A percentile compares a stretch with the other conserved stretches of the same genome.
Conservation (phyloP, 78 protist genomes). For the Goniomonas avonlea region DNA sequence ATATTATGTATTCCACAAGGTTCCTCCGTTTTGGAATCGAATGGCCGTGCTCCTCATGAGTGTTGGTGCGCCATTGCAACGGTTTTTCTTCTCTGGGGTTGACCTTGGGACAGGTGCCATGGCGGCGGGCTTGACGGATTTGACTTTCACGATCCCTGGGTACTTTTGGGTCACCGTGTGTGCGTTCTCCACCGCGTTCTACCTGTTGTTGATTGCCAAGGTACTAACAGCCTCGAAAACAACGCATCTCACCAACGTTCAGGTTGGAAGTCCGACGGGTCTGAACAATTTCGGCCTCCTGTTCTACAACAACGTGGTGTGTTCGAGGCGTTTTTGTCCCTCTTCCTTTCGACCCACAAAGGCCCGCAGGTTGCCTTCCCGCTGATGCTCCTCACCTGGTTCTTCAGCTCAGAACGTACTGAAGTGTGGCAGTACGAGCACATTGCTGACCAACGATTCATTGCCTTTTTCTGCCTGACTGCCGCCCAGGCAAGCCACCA, state of each 20-base stretch:
- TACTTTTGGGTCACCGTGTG: constrained; percentile 12
- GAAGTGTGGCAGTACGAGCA: neutral
- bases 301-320: constrained; percentile 15
- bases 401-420: neutral
- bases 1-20: neutral
- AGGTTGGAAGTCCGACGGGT: neutral
- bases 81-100: too few species aligned
- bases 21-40: neutral
- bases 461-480: neutral
- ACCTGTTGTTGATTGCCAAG: constrained; percentile 1
- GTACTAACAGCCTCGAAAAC: neutral
- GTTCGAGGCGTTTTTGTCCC: too few species aligned
- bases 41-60: neutral
- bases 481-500: neutral
- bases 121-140: neutral
- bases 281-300: neutral
- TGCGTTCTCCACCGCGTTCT: constrained; percentile 1
- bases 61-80: constrained; percentile 10
- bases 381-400: neutral
- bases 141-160: neutral
- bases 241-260: neutral
- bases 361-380: too few species aligned
- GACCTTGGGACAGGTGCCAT: neutral
- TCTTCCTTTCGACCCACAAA: too few species aligned
- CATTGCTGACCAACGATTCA: neutral